Evolutionary conservation across 495 filamentous ascomycete genomes (phyloP).

Genomic region (Penicillium canariense): DNA sequence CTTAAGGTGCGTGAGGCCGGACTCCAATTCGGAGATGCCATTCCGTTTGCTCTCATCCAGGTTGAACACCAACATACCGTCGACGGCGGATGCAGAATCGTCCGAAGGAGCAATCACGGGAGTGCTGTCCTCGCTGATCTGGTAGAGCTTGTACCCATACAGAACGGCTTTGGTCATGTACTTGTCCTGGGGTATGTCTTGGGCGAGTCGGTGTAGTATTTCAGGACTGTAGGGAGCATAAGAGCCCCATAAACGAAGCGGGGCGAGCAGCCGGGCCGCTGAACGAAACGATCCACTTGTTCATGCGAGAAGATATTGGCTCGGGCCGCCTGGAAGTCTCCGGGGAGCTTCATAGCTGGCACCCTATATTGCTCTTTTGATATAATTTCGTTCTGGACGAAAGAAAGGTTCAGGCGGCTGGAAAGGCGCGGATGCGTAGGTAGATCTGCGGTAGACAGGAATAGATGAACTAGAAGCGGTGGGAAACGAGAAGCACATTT

Average conservation of each 20-base stretch:
- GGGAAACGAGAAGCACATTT: neutral
- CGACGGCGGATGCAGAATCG: neutral
- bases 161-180: constrained; percentile 27
- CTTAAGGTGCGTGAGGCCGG: neutral
- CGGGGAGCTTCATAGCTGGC: neutral
- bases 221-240: constrained; percentile 31
- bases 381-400: constrained; percentile 3
- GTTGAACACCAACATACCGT: neutral
- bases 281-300: constrained; percentile 1
- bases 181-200: constrained; percentile 10
- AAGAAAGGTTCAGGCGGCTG: neutral
- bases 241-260: constrained; percentile 17
- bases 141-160: constrained; percentile 12
- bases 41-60: neutral
- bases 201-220: constrained; percentile 21
- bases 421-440: too few relatives aligned
- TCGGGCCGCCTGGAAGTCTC: neutral
- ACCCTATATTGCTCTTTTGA: constrained; percentile 3
- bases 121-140: neutral
- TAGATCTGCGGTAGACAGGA: too few relatives aligned
- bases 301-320: constrained; percentile 9
- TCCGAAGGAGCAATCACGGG: neutral
- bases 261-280: neutral
- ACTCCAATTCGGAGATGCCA: neutral
- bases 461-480: too few relatives aligned